Evolutionary conservation across 2,329 filamentous ascomycete genomes (phyloP).

Genomic region (Beauveria varroae): DNA sequence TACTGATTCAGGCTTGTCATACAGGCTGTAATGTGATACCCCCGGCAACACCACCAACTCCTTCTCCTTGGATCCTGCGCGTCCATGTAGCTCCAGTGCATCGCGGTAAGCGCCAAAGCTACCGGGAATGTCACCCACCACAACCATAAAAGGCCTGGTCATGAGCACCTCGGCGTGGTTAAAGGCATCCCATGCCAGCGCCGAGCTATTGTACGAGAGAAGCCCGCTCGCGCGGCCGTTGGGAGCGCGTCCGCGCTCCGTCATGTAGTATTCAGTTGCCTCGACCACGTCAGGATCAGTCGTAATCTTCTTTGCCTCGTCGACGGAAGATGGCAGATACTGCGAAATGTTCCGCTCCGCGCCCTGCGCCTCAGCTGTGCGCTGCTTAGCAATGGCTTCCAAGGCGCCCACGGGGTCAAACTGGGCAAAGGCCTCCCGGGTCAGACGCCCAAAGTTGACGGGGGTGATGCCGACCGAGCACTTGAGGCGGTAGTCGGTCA

Average conservation of each 20-base stretch:
- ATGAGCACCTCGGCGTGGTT: slow-evolving; percentile 6
- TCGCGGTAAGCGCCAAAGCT: slow-evolving; percentile 8
- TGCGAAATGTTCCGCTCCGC: background rate
- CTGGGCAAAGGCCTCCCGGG: slow-evolving; percentile 13
- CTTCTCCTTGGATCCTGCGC: slow-evolving; percentile 10
- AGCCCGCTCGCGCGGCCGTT: slow-evolving; percentile 4
- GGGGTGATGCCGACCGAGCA: slow-evolving; percentile 23
- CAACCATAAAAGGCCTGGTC: slow-evolving; percentile 10
- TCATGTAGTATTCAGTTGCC: slow-evolving; percentile 11
- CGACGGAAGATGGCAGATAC: slow-evolving; percentile 7
- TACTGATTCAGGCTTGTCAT: slow-evolving; percentile 11
- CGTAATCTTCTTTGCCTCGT: background rate
- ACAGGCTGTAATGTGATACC: slow-evolving; percentile 10
- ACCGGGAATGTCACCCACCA: slow-evolving; percentile 9
- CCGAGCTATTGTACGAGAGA: slow-evolving; percentile 6
- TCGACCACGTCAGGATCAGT: background rate
- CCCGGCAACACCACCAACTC: slow-evolving; percentile 10
- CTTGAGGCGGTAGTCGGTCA: slow-evolving; percentile 29
- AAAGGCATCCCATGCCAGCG: slow-evolving; percentile 12
- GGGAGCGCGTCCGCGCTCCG: background rate
- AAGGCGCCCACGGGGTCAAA: slow-evolving; percentile 5
- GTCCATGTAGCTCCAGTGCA: slow-evolving; percentile 5
- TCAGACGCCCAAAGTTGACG: slow-evolving; percentile 22
- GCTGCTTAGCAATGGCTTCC: slow-evolving; percentile 8
- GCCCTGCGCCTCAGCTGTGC: slow-evolving; percentile 1